Percentiles rank a stretch among this genome's conserved stretches.
These are phyloP conservation scores for Hura crepitans DNA, from an alignment of 441 rosid species.

Conservation along the genomic window DNA sequence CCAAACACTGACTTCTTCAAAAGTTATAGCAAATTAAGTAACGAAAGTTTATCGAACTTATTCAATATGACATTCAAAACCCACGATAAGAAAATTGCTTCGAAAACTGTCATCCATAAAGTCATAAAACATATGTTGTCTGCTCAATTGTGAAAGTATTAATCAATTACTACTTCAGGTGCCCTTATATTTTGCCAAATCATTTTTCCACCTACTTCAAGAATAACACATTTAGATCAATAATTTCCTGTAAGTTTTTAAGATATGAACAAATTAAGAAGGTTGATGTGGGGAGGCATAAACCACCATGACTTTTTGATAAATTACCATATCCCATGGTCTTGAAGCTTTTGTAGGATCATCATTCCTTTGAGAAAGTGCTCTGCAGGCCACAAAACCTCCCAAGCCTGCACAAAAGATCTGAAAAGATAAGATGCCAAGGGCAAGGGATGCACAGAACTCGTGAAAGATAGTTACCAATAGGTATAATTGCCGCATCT, in stretches of 20 bases:
- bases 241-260: not conserved
- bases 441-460: slow-evolving; percentile 4
- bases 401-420: slow-evolving; percentile 65
- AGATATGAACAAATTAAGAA: slow-evolving; percentile 11
- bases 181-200: not conserved
- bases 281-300: not conserved
- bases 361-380: slow-evolving; percentile 79
- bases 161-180: not conserved
- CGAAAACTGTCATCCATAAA: not conserved
- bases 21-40: not conserved
- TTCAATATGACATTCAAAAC: not conserved
- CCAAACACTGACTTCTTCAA: not conserved
- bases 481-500: slow-evolving; percentile 85
- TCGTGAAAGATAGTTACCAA: slow-evolving; percentile 45
- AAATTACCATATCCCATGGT: slow-evolving; percentile 89
- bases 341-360: slow-evolving; percentile 96
- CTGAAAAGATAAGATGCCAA: not conserved
- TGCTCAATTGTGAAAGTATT: not conserved
- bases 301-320: not conserved
- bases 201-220: not conserved
- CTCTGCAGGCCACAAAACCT: slow-evolving; percentile 89
- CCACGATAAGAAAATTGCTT: not conserved
- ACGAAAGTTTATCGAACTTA: slow-evolving; percentile 6
- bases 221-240: not conserved
- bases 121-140: not conserved